Base-by-base conservation (phyloP, 371 early-diverging fungal genomes). In the Circinella minor region DNA sequence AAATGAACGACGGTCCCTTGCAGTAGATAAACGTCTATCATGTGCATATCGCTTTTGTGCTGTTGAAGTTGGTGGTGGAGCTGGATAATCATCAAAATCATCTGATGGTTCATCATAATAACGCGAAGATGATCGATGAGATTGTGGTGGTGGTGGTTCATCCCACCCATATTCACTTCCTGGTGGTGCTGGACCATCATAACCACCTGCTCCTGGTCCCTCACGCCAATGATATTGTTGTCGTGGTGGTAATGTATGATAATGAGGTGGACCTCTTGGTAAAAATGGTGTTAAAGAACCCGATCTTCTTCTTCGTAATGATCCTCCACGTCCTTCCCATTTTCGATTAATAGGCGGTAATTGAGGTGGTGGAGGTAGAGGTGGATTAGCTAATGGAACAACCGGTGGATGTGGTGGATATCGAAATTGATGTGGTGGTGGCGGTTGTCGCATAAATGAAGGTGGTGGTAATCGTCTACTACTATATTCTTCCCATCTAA, bases 21-120 rank as follows among this genome's bases (percentile, higher is more conserved):
- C 57, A 34, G 13, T 34, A 34, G 57, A 14, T n/a, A 57, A 57
- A 57, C 57, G 57, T 14, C 57, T 57, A 7, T 57, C 57, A 57
- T 57, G 57, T 27, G 57, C 27, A 34, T 57, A 57, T 34, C 57
- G 57, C 5, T 57, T 57, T 57, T 57, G 57, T 57, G 57, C 1
- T 27, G 55, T 4, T 47, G 51, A n/a, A 4, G 51, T 5, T 51
- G 51, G 51, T 1, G 15, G 51, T 51, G 7, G 51, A 4, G 51
- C 14, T 27, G 57, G 57, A 34, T 57, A 57, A 34, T 57, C 57
- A 8, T 57, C 57, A 11, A 57, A 57, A 57, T 57, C 57, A 57
- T 57, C 57, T 57, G 57, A 57, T 57, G 57, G 57, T n/a, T 57
- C 57, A 4, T 57, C 57, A 57, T 57, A 57, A 57, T 57, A 57